Evolutionary conservation across 2,329 filamentous ascomycete genomes (phyloP).

Genomic region (Akanthomyces lecanii): DNA sequence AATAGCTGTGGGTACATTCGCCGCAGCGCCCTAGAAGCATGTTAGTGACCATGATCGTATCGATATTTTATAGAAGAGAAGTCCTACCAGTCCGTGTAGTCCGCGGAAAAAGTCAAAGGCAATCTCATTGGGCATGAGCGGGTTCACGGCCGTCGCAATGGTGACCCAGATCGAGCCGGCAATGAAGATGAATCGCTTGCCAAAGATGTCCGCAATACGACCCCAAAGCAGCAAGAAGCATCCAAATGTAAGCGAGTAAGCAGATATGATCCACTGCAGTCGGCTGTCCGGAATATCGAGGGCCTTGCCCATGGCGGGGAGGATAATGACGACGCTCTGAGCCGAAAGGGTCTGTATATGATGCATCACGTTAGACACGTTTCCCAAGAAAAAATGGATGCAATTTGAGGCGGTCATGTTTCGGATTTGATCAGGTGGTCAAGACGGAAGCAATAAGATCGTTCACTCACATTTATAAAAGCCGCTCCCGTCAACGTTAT

Average conservation of each 20-base stretch:
- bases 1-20: slow-evolving; percentile 67
- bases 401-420: background rate
- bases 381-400: background rate
- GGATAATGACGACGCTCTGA: slow-evolving; percentile 57
- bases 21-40: slow-evolving; percentile 51
- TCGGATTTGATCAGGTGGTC: slow-evolving; percentile 13
- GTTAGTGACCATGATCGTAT: background rate
- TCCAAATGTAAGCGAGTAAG: slow-evolving; percentile 62
- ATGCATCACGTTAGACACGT: slow-evolving; percentile 9
- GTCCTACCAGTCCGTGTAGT: slow-evolving; percentile 54
- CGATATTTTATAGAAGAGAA: too few species aligned
- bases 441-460: background rate
- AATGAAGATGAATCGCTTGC: slow-evolving; percentile 62
- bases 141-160: slow-evolving; percentile 53
- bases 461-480: slow-evolving; percentile 47
- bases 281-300: slow-evolving; percentile 54
- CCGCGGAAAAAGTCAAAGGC: slow-evolving; percentile 63
- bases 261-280: slow-evolving; percentile 63
- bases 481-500: slow-evolving; percentile 51
- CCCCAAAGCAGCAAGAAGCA: slow-evolving; percentile 67
- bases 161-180: slow-evolving; percentile 61
- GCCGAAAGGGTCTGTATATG: slow-evolving; percentile 47
- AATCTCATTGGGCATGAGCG: slow-evolving; percentile 63
- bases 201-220: slow-evolving; percentile 62
- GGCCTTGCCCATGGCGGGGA: slow-evolving; percentile 56